Percentiles rank a stretch among this genome's conserved stretches.
phyloP scores from a whole-genome alignment of 192 early-diverging fungal genomes.

The Coemansia erecta region DNA sequence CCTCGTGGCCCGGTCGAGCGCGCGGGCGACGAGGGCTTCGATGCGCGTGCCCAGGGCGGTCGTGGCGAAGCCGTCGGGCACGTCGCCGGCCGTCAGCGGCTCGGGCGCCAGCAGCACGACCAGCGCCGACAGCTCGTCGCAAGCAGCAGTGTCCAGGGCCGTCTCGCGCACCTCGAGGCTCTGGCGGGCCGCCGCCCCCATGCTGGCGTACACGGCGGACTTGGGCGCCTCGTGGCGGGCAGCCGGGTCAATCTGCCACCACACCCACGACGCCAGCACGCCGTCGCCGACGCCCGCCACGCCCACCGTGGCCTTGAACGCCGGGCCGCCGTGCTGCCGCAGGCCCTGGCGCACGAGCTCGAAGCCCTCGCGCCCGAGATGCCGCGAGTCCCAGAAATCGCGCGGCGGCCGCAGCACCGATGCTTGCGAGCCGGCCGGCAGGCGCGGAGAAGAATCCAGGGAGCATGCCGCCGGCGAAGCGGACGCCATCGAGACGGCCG shows the following conservation, averaged over 20 bases:
- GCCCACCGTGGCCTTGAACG: constrained; percentile 13
- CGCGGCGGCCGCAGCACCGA: too few relatives aligned
- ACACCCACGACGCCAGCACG: constrained; percentile 46
- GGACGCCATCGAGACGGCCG: neutral
- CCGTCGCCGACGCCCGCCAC: constrained; percentile 15
- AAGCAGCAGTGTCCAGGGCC: neutral
- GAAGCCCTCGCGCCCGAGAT: neutral
- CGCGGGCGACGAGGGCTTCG: too few relatives aligned
- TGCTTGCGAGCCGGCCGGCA: too few relatives aligned
- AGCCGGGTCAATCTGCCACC: constrained; percentile 46
- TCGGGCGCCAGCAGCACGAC: too few relatives aligned
- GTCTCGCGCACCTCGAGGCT: constrained; percentile 18
- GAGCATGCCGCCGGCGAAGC: neutral
- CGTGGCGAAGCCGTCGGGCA: too few relatives aligned
- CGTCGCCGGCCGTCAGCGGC: too few relatives aligned
- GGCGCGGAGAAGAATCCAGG: too few relatives aligned
- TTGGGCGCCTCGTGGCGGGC: neutral
- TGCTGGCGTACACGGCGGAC: neutral
- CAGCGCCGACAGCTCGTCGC: neutral
- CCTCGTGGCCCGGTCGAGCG: too few relatives aligned
- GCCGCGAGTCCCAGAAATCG: too few relatives aligned
- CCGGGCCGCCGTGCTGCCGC: constrained; percentile 16
- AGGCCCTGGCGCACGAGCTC: constrained; percentile 12
- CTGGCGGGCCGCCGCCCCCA: constrained; percentile 5
- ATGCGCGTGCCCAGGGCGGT: too few relatives aligned